Evolutionary conservation across 257 asterid genomes (phyloP), one percentile per base, ranked within the genome.

Genomic region (Thymus quinquecostatus): DNA sequence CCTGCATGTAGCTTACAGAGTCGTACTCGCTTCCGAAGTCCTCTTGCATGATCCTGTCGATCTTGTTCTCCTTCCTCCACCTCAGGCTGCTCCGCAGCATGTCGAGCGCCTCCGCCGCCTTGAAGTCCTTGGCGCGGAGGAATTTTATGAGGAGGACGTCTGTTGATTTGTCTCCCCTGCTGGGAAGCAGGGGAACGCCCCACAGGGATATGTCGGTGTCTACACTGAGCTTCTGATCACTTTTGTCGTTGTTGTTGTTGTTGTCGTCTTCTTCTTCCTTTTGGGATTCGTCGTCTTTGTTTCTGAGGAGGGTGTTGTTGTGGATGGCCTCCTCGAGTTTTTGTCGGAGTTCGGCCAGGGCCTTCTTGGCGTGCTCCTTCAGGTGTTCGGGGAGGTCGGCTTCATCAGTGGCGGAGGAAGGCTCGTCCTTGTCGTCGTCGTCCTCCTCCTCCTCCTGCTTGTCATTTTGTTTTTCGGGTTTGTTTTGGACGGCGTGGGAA

Each of bases 101-200:
- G 59, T 73, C 80, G 55, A 77, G 66, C 8, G 96, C 92, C 3
- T 86, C 89, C 3, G 9, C 36, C 13, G 80, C 82, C 72, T 79
- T 82, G 27, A 79, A 87, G 0, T 87, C 95, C 32, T 80, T 76
- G 0, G 95, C 95, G 33, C 38, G 38, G 12, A 89, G 71, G 79
- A 87, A 89, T 70, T 89, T 89, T 10, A 81, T 2, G 0, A 89
- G 86, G 29, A 89, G 1, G 0, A 74, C 72, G 59, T 89, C 83
- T 0, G 88, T 84, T 44, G 85, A 55, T 1, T 69, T 28, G 12
- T 89, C 81, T 1, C 81, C 84, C 59, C 77, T 78, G 80, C 95
- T 87, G 1, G 95, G 96, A 74, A 83, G 64, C 58, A 89, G 53
- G 0, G 92, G 92, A 12, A 89, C 90, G 0, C 92, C 91, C 89